These are phyloP conservation scores for Warburgia ugandensis DNA, from an alignment of 164 flowering plant species.

Conservation along the genomic window DNA sequence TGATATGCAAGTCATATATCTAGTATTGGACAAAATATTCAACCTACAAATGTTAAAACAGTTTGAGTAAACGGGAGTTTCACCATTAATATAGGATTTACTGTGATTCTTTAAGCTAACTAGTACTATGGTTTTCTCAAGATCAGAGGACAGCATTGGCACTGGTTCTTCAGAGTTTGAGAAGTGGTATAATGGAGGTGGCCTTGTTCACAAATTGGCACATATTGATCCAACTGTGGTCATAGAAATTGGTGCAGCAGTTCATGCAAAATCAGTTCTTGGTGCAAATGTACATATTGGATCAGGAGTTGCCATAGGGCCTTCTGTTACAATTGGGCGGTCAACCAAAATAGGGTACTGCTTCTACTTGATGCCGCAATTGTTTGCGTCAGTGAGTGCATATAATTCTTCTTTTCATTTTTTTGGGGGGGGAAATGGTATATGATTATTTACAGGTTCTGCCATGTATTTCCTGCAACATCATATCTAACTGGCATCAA, in stretches of 20 bases:
- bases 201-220: slow-evolving; percentile 56
- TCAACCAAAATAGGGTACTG: slow-evolving; percentile 69
- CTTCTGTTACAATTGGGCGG: slow-evolving; percentile 56
- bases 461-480: too few relatives aligned
- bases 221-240: slow-evolving; percentile 46
- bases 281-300: slow-evolving; percentile 54
- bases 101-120: too few relatives aligned
- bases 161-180: slow-evolving; percentile 27
- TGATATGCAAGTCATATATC: too few relatives aligned
- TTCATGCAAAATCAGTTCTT: slow-evolving; percentile 51
- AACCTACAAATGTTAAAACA: too few relatives aligned
- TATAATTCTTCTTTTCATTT: background rate
- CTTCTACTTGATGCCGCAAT: background rate
- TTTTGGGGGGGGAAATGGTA: background rate
- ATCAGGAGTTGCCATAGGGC: slow-evolving; percentile 77
- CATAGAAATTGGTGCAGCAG: slow-evolving; percentile 65
- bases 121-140: too few relatives aligned
- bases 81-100: too few relatives aligned
- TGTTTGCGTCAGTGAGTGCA: background rate
- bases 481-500: too few relatives aligned
- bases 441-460: too few relatives aligned
- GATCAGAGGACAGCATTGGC: slow-evolving; percentile 4
- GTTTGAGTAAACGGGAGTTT: too few relatives aligned
- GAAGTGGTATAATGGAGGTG: slow-evolving; percentile 83
- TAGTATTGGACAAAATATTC: too few relatives aligned